Evolutionary conservation across 805 yeast species (phyloP).

Genomic region (Pichia rugopelliculosa): DNA sequence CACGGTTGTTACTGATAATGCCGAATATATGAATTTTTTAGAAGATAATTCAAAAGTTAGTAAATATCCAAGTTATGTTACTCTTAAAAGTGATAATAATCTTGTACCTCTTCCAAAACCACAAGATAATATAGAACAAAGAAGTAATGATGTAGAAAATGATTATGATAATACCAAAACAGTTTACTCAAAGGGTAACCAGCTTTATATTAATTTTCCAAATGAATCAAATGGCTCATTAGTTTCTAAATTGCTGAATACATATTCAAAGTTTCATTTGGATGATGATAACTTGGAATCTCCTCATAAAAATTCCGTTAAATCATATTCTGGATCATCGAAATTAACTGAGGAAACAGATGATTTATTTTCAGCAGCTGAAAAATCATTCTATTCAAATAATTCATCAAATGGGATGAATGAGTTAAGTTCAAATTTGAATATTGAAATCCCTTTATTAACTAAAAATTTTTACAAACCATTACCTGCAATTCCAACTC

Average conservation of each 20-base stretch:
- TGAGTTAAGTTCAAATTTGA: background rate
- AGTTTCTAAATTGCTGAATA: background rate
- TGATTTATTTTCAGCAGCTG: background rate
- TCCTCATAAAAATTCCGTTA: background rate
- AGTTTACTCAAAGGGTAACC: background rate
- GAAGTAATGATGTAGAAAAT: too few relatives aligned
- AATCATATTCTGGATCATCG: background rate
- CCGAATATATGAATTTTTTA: background rate
- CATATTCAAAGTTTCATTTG: slow-evolving; percentile 1
- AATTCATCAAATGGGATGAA: slow-evolving; percentile 3
- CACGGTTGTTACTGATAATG: background rate
- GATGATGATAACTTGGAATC: background rate
- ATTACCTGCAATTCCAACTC: slow-evolving; percentile 21
- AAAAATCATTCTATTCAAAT: background rate
- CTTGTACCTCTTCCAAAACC: background rate
- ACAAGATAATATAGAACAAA: background rate
- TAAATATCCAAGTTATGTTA: background rate
- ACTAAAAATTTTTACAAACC: slow-evolving; percentile 1
- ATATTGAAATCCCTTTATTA: background rate
- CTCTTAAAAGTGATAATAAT: background rate
- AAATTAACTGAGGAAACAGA: background rate
- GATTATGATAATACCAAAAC: background rate
- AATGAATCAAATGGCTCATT: slow-evolving; percentile 2
- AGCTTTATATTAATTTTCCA: background rate
- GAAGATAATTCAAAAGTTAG: background rate